These are phyloP conservation scores for Persicaria tinctoria DNA, from an alignment of 148 eudicot species.

Conservation along the genomic window DNA sequence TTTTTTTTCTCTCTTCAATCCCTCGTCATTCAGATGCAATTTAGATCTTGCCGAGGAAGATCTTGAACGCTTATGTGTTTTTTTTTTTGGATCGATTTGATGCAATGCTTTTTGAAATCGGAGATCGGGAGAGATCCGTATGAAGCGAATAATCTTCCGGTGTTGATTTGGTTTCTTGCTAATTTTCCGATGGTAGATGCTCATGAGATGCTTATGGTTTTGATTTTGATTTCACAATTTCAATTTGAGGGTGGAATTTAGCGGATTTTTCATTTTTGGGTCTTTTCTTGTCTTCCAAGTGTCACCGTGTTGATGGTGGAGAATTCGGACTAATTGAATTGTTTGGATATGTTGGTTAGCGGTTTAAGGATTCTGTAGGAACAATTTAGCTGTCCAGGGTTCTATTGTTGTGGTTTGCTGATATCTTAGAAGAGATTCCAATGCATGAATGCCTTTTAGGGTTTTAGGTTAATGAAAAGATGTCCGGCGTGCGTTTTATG, in stretches of 20 bases:
- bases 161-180: neutral
- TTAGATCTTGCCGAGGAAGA: neutral
- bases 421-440: neutral
- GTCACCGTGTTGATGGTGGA: neutral
- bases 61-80: neutral
- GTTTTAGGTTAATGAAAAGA: neutral
- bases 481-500: neutral
- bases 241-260: neutral
- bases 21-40: neutral
- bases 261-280: neutral
- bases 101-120: neutral
- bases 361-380: neutral
- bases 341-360: neutral
- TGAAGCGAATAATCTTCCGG: neutral
- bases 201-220: neutral
- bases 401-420: neutral
- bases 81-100: neutral
- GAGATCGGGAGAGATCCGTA: slow-evolving; percentile 4
- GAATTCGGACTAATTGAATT: neutral
- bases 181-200: neutral
- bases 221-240: neutral
- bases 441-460: neutral
- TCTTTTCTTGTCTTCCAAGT: neutral
- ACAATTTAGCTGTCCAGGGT: neutral
- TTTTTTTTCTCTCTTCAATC: neutral